Evolutionary conservation across 805 yeast species (phyloP), one percentile per base, ranked within the genome.

Genomic region (Blastobotrys peoriensis): DNA sequence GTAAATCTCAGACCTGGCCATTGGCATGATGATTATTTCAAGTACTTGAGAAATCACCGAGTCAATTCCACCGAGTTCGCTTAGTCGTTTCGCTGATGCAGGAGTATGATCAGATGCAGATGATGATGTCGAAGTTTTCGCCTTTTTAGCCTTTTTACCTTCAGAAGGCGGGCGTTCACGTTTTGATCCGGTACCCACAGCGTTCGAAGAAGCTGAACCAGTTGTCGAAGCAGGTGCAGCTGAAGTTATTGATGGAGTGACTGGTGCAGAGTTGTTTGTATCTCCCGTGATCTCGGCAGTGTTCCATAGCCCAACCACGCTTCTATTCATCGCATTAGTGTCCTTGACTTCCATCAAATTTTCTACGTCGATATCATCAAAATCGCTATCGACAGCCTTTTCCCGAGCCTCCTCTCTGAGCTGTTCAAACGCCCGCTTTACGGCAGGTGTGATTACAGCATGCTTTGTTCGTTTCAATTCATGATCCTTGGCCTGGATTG

Each of bases 1-100:
- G 60, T 86, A 93, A 1, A 93, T 85, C 62, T 93, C 98, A 0
- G 98, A 97, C 57, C 93, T 98, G 17, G 85, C 65, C 25, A 93
- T 81, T 1, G 98, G 98, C 68, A 91, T 71, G 1, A 95, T 96
- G 1, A 93, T 83, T 33, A 88, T 70, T 62, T 93, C 98, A 82
- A 86, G 79, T 17, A 93, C 69, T 61, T 89, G 93, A 3, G 86
- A 75, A 19, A 89, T 79, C n/a, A 89, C 80, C 44, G 75, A 79
- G 51, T 83, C 94, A 66, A 93, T 77, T 2, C 98, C 98, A 21
- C 98, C 98, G 10, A 93, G 67, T 25, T 87, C 79, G 3, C 83
- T 70, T 22, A 93, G 67, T 3, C 81, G 77, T 0, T 80, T 64
- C 2, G 74, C 66, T 17, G 96, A 94, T 13, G 63, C 56, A 3